Percentiles rank a stretch among this genome's conserved stretches.
Evolutionary conservation across 805 yeast genomes (phyloP).

Genomic region (Tetrapisispora taiwanensis): DNA sequence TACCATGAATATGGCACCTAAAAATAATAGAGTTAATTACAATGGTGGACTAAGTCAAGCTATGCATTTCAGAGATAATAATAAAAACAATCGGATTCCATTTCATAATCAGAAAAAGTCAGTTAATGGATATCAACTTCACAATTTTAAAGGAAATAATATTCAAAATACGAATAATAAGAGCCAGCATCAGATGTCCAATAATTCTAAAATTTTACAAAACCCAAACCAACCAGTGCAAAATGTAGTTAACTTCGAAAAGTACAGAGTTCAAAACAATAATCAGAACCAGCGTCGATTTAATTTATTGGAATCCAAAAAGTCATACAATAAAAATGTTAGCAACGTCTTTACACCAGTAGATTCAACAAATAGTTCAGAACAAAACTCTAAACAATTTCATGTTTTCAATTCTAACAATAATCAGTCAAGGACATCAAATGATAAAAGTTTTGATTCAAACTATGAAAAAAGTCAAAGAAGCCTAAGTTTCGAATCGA

Average conservation of each 20-base stretch:
- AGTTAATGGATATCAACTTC: too few relatives aligned
- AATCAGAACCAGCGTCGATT: not conserved
- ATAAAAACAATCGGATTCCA: too few relatives aligned
- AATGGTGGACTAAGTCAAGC: too few relatives aligned
- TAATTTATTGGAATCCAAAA: not conserved
- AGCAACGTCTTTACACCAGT: not conserved
- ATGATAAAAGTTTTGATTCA: not conserved
- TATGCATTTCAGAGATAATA: too few relatives aligned
- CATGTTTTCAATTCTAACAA: not conserved
- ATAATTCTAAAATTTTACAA: not conserved
- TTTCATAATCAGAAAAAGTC: too few relatives aligned
- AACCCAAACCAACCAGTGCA: not conserved
- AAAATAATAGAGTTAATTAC: too few relatives aligned
- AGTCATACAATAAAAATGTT: not conserved
- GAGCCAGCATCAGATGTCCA: not conserved
- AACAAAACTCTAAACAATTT: not conserved
- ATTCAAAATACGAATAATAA: not conserved
- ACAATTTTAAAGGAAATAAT: too few relatives aligned
- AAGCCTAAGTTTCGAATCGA: constrained; percentile 10
- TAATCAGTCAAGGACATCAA: not conserved
- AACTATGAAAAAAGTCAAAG: constrained; percentile 1
- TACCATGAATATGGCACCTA: too few relatives aligned
- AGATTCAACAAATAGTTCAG: not conserved
- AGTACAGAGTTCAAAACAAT: constrained; percentile 10
- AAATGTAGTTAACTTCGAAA: constrained; percentile 11